Conservation (phyloP, 441 rosid species). For the Bocquillonia castaneifolia region DNA sequence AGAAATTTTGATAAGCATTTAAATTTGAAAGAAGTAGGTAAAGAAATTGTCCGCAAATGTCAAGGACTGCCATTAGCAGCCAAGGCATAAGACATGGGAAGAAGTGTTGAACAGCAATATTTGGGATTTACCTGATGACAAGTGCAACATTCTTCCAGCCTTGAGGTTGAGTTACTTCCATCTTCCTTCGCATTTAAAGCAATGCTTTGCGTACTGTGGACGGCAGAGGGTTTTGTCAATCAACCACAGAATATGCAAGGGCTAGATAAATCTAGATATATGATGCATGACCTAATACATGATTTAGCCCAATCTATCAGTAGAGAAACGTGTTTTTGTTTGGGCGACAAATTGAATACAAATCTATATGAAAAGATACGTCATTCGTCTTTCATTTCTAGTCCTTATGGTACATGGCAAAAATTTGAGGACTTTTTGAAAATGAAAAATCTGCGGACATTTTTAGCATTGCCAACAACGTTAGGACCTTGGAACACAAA, state of each 20-base stretch:
- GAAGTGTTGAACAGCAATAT: slow-evolving; percentile 3
- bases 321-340: slow-evolving; percentile 11
- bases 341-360: not conserved
- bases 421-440: not conserved
- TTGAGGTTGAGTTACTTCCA: slow-evolving; percentile 15
- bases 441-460: not conserved
- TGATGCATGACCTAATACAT: no score
- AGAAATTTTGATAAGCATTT: not conserved
- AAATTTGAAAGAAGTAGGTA: slow-evolving; percentile 14
- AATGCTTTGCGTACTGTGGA: no score
- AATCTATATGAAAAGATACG: not conserved
- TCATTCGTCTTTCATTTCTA: not conserved
- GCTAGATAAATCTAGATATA: no score
- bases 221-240: no score
- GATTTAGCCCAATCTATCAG: slow-evolving; percentile 20
- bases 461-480: no score
- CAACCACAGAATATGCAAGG: no score
- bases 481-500: no score
- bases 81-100: not conserved
- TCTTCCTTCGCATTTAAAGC: no score
- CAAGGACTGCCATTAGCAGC: slow-evolving; percentile 6
- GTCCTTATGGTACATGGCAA: not conserved
- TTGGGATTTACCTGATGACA: slow-evolving; percentile 1
- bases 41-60: slow-evolving; percentile 1
- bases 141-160: not conserved